Conservation (phyloP, 257 asterid genomes). For the Forsythia suspensa region DNA sequence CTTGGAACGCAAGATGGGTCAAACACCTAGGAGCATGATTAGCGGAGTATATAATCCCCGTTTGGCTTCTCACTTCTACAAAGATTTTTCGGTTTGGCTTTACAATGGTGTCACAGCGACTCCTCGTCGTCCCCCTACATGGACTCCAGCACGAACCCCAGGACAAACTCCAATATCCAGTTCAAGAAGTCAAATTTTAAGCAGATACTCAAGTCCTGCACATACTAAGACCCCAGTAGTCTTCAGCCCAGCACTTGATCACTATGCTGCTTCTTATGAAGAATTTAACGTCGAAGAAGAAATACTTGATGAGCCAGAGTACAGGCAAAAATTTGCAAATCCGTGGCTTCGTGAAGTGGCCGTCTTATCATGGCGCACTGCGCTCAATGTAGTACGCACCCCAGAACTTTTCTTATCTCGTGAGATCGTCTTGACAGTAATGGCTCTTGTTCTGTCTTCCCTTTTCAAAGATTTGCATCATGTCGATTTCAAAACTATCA, state of each 20-base stretch:
- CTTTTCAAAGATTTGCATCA: slow-evolving; percentile 51
- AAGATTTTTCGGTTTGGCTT: slow-evolving; percentile 75
- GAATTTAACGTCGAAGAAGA: slow-evolving; percentile 50
- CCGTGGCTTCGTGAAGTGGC: slow-evolving; percentile 82
- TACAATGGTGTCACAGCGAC: slow-evolving; percentile 76
- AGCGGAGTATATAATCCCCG: slow-evolving; percentile 59
- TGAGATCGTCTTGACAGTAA: slow-evolving; percentile 66
- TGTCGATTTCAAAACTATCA: slow-evolving; percentile 50
- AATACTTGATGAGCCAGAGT: slow-evolving; percentile 67
- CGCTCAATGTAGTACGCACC: slow-evolving; percentile 70
- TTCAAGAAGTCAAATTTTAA: slow-evolving; percentile 39
- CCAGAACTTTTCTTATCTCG: slow-evolving; percentile 84
- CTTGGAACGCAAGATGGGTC: slow-evolving; percentile 46
- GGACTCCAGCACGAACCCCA: slow-evolving; percentile 74
- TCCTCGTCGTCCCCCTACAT: slow-evolving; percentile 72
- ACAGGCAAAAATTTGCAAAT: slow-evolving; percentile 62
- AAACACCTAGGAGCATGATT: slow-evolving; percentile 48
- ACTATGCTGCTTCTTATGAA: slow-evolving; percentile 42
- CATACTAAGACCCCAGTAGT: slow-evolving; percentile 33
- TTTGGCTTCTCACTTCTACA: slow-evolving; percentile 86
- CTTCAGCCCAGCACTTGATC: slow-evolving; percentile 41
- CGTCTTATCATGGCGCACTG: slow-evolving; percentile 79
- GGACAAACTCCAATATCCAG: slow-evolving; percentile 45
- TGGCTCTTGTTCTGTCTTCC: slow-evolving; percentile 74
- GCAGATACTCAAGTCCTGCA: slow-evolving; percentile 33